Base-by-base conservation (phyloP, 2,329 filamentous ascomycete species). In the Cordyceps fumosorosea region DNA sequence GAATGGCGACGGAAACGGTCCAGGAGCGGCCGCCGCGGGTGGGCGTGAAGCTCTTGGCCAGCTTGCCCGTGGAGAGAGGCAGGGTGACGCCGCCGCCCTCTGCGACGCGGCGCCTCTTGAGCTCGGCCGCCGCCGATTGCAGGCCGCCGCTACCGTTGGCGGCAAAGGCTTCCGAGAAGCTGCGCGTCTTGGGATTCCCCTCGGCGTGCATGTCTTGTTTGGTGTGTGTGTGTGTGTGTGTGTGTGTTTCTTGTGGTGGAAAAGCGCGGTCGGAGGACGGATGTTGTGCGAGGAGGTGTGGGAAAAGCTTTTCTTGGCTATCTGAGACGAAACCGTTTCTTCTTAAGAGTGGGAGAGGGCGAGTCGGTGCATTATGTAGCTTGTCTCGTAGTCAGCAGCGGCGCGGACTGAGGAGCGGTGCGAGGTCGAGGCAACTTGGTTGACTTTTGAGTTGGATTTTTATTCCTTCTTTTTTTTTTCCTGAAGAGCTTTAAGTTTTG, bases 1-100 rank as follows among this genome's bases (percentile, higher is more conserved):
- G 89, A 34, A 96, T 75, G 20, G 63, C 63, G 26, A 65, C 22
- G 44, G 63, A 63, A 56, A 64, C 26, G n/a, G 62, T 63, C 56
- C 56, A 63, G 22, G 26, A 22, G 4, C 62, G 62, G 32, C 56
- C 61, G n/a, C 51, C 57, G 12, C 14, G 45, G 16, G 52, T 34
- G 32, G 62, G 51, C 22, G 45, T 32, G 20, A 63, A 60, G 8
- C 24, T 53, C 26, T 32, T 54, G 16, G 45, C 20, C 14, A 37
- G 24, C 47, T 57, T 62, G 45, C 29, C 26, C 12, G 20, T 20
- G 1, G 24, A 44, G 32, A 44, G 40, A 4, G 40, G 40, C 40
- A 44, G n/a, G 20, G 29, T 48, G 51, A 37, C 12, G 51, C 34
- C 34, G 34, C 34, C 34, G 40, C 40, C 40, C 40, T 44, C 40